Percentiles rank a stretch among this genome's conserved stretches.
Conservation (phyloP, 1,284 basidiomycete species). For the Waitea zeae region DNA sequence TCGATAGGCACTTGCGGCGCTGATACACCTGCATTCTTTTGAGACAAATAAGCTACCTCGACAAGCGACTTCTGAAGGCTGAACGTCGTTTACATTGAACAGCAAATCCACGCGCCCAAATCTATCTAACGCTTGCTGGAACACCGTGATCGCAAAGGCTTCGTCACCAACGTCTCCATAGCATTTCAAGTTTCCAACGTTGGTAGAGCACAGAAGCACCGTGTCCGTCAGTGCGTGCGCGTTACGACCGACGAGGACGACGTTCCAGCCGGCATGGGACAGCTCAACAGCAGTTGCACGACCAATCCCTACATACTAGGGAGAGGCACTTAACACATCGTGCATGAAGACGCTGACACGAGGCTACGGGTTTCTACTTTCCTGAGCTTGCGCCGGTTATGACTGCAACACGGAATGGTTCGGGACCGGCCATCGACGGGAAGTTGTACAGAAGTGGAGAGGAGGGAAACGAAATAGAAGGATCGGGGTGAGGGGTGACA, state of each 20-base stretch:
- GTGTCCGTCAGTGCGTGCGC: constrained; percentile 1
- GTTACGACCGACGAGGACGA: constrained; percentile 22
- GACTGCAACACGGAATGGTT: no score
- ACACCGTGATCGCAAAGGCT: constrained; percentile 39
- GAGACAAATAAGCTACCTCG: not conserved
- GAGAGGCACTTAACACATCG: not conserved
- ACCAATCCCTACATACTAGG: constrained; percentile 23
- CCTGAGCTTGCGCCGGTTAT: no score
- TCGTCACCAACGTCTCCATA: constrained; percentile 50
- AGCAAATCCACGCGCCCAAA: constrained; percentile 63
- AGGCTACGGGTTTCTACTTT: no score
- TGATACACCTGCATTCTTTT: constrained; percentile 57
- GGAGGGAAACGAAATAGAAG: no score
- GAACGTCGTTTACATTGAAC: constrained; percentile 44
- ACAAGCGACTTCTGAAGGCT: constrained; percentile 1
- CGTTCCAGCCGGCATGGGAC: constrained; percentile 23
- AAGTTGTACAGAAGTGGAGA: no score
- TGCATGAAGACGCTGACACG: no score
- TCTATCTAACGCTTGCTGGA: constrained; percentile 29
- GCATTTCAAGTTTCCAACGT: constrained; percentile 16
- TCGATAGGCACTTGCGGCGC: constrained; percentile 37
- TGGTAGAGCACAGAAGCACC: not conserved
- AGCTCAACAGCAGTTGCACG: constrained; percentile 28
- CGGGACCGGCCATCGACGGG: no score
- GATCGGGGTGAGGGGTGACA: no score